These are phyloP conservation scores for Tulasnella sp. DNA, from an alignment of 768 basidiomycete genomes.

Conservation along the genomic window DNA sequence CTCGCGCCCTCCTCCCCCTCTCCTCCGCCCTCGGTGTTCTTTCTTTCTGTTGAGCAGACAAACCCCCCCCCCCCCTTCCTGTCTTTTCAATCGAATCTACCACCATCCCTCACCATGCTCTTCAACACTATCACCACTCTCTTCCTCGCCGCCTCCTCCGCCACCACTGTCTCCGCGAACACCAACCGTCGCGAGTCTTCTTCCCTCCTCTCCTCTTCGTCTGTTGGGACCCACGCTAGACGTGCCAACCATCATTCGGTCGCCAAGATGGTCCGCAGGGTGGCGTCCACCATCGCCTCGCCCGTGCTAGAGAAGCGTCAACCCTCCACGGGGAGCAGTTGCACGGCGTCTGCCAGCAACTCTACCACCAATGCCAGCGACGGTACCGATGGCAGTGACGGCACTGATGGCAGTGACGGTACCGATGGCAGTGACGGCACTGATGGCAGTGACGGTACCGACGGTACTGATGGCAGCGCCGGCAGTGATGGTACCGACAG, in stretches of 20 bases:
- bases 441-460: not conserved
- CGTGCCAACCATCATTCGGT: not conserved
- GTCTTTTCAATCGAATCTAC: not conserved
- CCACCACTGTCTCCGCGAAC: not conserved
- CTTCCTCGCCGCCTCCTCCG: not conserved
- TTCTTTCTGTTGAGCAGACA: not conserved
- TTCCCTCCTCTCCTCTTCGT: too few species aligned
- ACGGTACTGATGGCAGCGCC: not conserved
- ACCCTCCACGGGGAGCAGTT: not conserved
- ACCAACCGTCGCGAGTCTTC: not conserved
- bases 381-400: not conserved
- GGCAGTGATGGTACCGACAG: not conserved
- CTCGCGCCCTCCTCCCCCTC: not conserved
- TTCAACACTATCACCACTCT: not conserved
- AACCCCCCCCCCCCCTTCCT: not conserved
- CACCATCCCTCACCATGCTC: not conserved
- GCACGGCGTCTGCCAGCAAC: not conserved
- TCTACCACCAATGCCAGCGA: not conserved
- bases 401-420: not conserved
- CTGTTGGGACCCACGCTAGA: too few species aligned
- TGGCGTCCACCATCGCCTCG: not conserved
- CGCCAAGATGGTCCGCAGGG: not conserved
- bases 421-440: not conserved
- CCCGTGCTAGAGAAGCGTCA: slow-evolving; percentile 9
- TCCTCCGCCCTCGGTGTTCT: not conserved